Conservation (phyloP, 208 protist species). For the Wallacemonas sp. region DNA sequence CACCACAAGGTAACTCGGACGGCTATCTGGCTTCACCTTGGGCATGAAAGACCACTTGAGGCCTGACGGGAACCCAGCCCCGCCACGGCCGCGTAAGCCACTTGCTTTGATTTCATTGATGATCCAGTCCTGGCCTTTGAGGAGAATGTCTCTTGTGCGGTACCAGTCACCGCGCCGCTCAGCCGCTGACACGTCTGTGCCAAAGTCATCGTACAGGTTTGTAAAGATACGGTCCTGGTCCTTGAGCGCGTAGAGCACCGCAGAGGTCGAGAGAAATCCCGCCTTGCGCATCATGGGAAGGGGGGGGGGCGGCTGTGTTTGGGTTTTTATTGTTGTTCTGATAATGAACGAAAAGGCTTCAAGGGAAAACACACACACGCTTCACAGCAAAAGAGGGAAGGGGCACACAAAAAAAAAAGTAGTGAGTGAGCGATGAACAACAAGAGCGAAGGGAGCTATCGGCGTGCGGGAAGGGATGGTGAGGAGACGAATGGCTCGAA, state of each 20-base stretch:
- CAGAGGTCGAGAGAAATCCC: slow-evolving; percentile 44
- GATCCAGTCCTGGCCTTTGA: slow-evolving; percentile 97
- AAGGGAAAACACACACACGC: too few species aligned
- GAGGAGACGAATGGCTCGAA: too few species aligned
- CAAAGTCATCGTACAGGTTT: slow-evolving; percentile 98
- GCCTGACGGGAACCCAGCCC: slow-evolving; percentile 98
- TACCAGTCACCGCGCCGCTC: slow-evolving; percentile 98
- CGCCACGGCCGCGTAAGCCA: slow-evolving; percentile 97
- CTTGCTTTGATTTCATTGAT: slow-evolving; percentile 96
- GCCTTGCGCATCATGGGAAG: slow-evolving; percentile 24
- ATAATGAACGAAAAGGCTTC: too few species aligned
- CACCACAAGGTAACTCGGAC: slow-evolving; percentile 98
- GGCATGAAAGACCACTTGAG: slow-evolving; percentile 99
- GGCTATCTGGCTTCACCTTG: slow-evolving; percentile 89
- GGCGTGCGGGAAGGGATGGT: too few species aligned
- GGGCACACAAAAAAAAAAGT: too few species aligned
- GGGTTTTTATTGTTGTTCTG: too few species aligned
- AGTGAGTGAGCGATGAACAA: too few species aligned
- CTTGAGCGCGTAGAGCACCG: slow-evolving; percentile 79
- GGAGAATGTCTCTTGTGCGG: slow-evolving; percentile 96
- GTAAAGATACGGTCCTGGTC: slow-evolving; percentile 99
- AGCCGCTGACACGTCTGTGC: slow-evolving; percentile 91
- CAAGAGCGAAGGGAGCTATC: too few species aligned
- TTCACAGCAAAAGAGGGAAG: too few species aligned
- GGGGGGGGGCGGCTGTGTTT: not conserved